Conservation (phyloP, 2,329 filamentous ascomycete genomes). For the Trichoderma sp. region DNA sequence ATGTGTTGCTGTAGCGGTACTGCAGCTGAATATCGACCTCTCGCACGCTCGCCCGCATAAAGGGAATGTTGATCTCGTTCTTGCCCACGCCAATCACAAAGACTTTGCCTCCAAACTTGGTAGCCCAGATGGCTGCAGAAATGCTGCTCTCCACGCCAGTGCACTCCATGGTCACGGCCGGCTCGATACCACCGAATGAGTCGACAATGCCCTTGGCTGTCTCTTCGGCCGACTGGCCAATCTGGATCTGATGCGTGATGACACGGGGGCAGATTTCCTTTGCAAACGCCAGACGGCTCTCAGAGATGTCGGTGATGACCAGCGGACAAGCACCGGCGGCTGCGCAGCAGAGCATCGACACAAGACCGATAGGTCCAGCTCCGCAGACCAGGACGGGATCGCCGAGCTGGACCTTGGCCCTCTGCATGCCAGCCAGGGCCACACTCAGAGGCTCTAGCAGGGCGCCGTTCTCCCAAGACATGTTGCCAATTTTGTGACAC, state of each 20-base stretch:
- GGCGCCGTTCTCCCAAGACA: slow-evolving; percentile 88
- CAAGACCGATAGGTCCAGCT: slow-evolving; percentile 88
- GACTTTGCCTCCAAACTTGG: slow-evolving; percentile 94
- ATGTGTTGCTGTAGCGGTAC: slow-evolving; percentile 94
- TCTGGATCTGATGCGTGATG: slow-evolving; percentile 73
- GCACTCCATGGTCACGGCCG: slow-evolving; percentile 82
- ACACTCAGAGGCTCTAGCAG: slow-evolving; percentile 89
- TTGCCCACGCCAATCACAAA: slow-evolving; percentile 95
- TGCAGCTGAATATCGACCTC: slow-evolving; percentile 96
- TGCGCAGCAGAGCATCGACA: slow-evolving; percentile 78
- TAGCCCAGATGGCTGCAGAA: slow-evolving; percentile 78
- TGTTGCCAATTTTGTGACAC: slow-evolving; percentile 94
- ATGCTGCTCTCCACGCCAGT: slow-evolving; percentile 92
- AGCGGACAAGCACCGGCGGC: slow-evolving; percentile 88
- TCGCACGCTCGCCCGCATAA: slow-evolving; percentile 86
- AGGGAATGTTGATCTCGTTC: slow-evolving; percentile 92
- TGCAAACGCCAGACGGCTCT: slow-evolving; percentile 79
- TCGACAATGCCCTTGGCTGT: slow-evolving; percentile 65
- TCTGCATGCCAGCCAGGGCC: slow-evolving; percentile 81
- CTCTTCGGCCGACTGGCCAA: slow-evolving; percentile 62
- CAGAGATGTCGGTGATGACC: slow-evolving; percentile 92
- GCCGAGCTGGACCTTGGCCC: slow-evolving; percentile 75
- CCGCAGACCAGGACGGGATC: slow-evolving; percentile 88
- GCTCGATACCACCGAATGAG: slow-evolving; percentile 75
- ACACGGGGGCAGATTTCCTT: slow-evolving; percentile 77